These are phyloP conservation scores for Cercospora canescens DNA, from an alignment of 2,329 filamentous ascomycete genomes.

Conservation along the genomic window DNA sequence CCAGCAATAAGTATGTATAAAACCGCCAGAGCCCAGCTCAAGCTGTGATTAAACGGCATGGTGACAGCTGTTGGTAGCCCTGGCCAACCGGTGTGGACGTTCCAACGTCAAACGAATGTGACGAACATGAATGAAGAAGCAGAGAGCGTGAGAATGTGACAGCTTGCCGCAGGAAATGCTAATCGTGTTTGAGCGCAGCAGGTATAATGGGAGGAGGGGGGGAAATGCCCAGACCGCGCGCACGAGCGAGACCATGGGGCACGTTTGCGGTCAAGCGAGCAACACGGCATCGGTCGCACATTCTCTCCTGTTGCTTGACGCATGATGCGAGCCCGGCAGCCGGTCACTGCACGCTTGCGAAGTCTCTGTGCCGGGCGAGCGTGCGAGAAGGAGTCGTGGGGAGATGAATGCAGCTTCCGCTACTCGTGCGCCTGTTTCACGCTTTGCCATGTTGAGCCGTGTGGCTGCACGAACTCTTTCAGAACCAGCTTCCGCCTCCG, in stretches of 20 bases:
- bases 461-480: neutral
- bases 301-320: neutral
- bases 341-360: neutral
- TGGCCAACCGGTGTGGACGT: constrained; percentile 1
- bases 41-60: constrained; percentile 14
- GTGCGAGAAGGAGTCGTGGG: constrained; percentile 6
- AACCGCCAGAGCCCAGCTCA: constrained; percentile 16
- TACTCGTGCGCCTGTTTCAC: constrained; percentile 8
- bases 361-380: neutral
- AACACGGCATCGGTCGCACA: neutral
- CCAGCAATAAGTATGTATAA: constrained; percentile 16
- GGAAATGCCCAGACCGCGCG: neutral
- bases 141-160: constrained; percentile 1
- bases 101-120: constrained; percentile 5
- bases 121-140: constrained; percentile 6
- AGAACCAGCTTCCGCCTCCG: neutral
- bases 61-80: neutral
- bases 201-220: neutral
- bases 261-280: neutral
- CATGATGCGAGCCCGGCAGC: neutral
- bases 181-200: neutral
- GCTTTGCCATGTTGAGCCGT: constrained; percentile 2
- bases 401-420: neutral
- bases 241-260: neutral
- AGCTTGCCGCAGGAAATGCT: neutral